Conservation (phyloP, 805 yeast species). For the Wickerhamomyces chambardii region DNA sequence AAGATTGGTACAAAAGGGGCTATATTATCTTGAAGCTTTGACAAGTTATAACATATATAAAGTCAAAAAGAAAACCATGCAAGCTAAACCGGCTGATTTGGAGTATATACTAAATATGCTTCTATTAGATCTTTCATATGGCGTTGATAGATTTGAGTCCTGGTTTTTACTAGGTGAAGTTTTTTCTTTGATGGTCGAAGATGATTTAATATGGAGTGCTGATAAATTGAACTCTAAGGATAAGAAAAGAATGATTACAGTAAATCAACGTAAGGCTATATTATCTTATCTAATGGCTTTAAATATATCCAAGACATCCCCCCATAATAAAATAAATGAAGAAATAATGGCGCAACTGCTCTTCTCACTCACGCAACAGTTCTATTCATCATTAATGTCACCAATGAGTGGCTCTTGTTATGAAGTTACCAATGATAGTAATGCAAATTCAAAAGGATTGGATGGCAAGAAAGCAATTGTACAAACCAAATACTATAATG, state of each 20-base stretch:
- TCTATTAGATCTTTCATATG: slow-evolving; percentile 56
- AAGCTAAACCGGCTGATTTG: slow-evolving; percentile 74
- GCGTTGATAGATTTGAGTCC: slow-evolving; percentile 64
- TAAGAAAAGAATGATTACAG: slow-evolving; percentile 50
- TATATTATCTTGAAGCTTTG: slow-evolving; percentile 64
- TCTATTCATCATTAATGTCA: slow-evolving; percentile 31
- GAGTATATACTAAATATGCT: slow-evolving; percentile 64
- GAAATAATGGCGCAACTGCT: slow-evolving; percentile 34
- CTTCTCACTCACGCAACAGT: slow-evolving; percentile 45
- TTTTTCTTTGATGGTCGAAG: slow-evolving; percentile 72
- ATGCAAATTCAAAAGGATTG: not conserved
- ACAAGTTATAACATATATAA: slow-evolving; percentile 58
- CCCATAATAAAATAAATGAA: slow-evolving; percentile 9
- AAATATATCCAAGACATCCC: slow-evolving; percentile 24
- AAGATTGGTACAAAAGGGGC: slow-evolving; percentile 38
- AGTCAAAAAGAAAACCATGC: slow-evolving; percentile 65
- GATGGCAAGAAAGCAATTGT: no score
- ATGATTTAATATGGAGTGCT: slow-evolving; percentile 87
- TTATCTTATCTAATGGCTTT: slow-evolving; percentile 71
- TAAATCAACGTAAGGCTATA: slow-evolving; percentile 58
- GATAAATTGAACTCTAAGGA: slow-evolving; percentile 65
- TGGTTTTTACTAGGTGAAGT: slow-evolving; percentile 85
- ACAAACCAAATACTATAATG: not conserved
- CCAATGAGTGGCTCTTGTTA: slow-evolving; percentile 63
- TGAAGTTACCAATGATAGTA: slow-evolving; percentile 9